Conservation (phyloP, 495 filamentous ascomycete species). For the Lophiotrema nucula region DNA sequence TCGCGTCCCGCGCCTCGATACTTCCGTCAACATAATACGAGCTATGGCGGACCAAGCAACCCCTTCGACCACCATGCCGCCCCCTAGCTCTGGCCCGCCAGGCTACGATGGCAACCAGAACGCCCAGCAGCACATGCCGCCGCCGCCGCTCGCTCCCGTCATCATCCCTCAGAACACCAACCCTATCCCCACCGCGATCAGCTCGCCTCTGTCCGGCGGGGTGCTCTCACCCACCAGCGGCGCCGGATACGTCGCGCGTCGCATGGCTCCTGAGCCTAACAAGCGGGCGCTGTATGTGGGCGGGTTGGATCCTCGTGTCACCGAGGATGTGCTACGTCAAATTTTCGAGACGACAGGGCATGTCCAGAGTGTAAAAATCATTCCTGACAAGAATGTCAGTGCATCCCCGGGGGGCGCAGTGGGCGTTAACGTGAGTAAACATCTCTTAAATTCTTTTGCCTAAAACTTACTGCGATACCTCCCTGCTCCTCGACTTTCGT, state of each 20-base stretch:
- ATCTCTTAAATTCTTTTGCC: too few species aligned
- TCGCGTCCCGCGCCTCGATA: slow-evolving; percentile 4
- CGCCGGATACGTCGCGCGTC: slow-evolving; percentile 50
- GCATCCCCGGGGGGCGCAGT: too few species aligned
- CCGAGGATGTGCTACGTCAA: slow-evolving; percentile 93
- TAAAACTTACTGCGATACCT: too few species aligned
- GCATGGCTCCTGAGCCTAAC: slow-evolving; percentile 95
- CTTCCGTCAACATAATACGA: slow-evolving; percentile 1
- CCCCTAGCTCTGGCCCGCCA: slow-evolving; percentile 38
- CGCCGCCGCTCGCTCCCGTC: slow-evolving; percentile 82
- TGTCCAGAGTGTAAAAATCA: slow-evolving; percentile 98
- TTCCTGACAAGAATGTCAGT: slow-evolving; percentile 96
- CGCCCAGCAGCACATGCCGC: slow-evolving; percentile 72
- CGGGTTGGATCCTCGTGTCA: slow-evolving; percentile 90
- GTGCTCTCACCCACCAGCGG: slow-evolving; percentile 67
- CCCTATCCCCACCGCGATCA: slow-evolving; percentile 90
- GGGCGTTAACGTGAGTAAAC: too few species aligned
- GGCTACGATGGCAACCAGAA: slow-evolving; percentile 39
- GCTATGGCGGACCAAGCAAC: slow-evolving; percentile 30
- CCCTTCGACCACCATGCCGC: slow-evolving; percentile 26
- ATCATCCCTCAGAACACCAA: slow-evolving; percentile 96
- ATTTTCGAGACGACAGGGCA: slow-evolving; percentile 99
- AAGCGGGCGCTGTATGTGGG: slow-evolving; percentile 97
- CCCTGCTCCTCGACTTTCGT: not conserved
- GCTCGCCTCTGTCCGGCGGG: slow-evolving; percentile 44